Evolutionary conservation across 2,329 filamentous ascomycete species (phyloP).

Genomic region (Fusarium sp.): DNA sequence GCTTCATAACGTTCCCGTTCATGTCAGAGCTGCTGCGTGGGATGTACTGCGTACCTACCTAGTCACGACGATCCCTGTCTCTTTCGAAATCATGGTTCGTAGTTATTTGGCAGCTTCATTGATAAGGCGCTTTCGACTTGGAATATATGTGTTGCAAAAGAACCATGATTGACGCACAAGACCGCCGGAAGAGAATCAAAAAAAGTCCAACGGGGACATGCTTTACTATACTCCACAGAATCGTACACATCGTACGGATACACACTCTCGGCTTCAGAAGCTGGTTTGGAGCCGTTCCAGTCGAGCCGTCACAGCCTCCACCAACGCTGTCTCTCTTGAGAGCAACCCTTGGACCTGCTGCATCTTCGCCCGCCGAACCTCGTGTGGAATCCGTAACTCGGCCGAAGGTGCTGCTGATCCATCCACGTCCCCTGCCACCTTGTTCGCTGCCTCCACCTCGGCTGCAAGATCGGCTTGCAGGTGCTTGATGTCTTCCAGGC

Average conservation of each 20-base stretch:
- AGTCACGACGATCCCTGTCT: slow-evolving; percentile 18
- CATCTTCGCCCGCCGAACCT: slow-evolving; percentile 70
- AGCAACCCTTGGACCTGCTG: slow-evolving; percentile 70
- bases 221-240: slow-evolving; percentile 28
- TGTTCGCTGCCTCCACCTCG: slow-evolving; percentile 59
- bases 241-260: slow-evolving; percentile 33
- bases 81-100: background rate
- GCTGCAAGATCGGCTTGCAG: slow-evolving; percentile 62
- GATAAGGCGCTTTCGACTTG: background rate
- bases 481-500: slow-evolving; percentile 65
- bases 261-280: slow-evolving; percentile 29
- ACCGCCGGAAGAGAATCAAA: background rate
- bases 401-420: slow-evolving; percentile 45
- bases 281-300: slow-evolving; percentile 63
- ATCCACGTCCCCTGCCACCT: slow-evolving; percentile 41
- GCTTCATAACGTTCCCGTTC: background rate
- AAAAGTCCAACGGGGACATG: slow-evolving; percentile 7
- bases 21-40: background rate
- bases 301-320: slow-evolving; percentile 71
- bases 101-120: background rate
- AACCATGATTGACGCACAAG: background rate
- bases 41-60: background rate
- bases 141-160: background rate
- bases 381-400: slow-evolving; percentile 64
- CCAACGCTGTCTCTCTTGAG: slow-evolving; percentile 72